Evolutionary conservation across 2,329 filamentous ascomycete genomes (phyloP), one percentile per base, ranked within the genome.

Genomic region (Aspergillus tamarii): DNA sequence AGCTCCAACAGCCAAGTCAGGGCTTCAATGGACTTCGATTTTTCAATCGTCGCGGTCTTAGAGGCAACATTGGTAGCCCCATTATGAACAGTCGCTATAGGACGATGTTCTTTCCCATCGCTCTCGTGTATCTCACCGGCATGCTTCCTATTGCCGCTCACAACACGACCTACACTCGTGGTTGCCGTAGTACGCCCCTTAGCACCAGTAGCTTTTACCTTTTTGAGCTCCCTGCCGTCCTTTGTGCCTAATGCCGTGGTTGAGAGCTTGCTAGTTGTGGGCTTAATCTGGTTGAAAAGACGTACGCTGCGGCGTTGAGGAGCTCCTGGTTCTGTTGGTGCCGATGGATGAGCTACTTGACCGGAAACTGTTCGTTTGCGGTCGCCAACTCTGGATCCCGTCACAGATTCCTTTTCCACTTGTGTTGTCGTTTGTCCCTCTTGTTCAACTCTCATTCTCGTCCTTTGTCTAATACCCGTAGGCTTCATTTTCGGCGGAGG

Each of bases 311-410:
- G 85, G 71, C 91, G 84, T 68, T 90, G 88, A 2, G 87, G 85
- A 21, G 84, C 85, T 46, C 85, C 84, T 46, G 87, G 85, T 69
- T 93, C 91, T 64, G 89, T 85, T 32, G 84, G 66, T 78, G 81
- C 56, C 82, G 81, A 66, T 78, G 85, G 56, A 86, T 80, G 75
- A 41, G 79, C 79, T 50, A 83, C 81, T 69, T 96, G 92, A 4
- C 94, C 94, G 46, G 94, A 97, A n/a, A 96, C 87, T 1, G 93
- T 97, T 69, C 94, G 88, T 80, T 97, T 98, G 76, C 93, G 88
- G 64, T 94, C 91, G 16, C 84, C 77, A 66, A 66, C 82, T 69
- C 66, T 79, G 60, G 73, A 70, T 57, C 71, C 73, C 59, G 72
- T 72, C 41, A 72, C 70, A 39, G 72, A 57, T 30, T 78, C 76